Conservation (phyloP, 495 filamentous ascomycete genomes). For the Letharia lupina region DNA sequence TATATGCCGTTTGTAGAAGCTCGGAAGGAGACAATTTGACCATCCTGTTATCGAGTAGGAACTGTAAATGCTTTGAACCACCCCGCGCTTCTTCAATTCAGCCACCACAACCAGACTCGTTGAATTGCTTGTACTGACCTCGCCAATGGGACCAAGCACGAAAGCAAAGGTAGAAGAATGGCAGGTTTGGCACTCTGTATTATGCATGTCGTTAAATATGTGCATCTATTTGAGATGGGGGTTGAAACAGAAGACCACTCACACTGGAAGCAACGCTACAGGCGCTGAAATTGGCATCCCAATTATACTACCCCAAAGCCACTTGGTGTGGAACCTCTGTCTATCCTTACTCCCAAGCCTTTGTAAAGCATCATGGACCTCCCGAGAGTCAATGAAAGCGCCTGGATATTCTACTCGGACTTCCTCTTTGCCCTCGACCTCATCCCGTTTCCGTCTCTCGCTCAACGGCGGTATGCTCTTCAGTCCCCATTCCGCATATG, state of each 20-base stretch:
- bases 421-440: slow-evolving; percentile 53
- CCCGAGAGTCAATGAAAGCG: slow-evolving; percentile 53
- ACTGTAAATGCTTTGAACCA: slow-evolving; percentile 79
- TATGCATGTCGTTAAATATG: slow-evolving; percentile 2
- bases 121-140: slow-evolving; percentile 33
- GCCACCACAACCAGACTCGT: neutral
- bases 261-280: slow-evolving; percentile 77
- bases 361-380: slow-evolving; percentile 51
- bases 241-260: slow-evolving; percentile 31
- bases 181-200: slow-evolving; percentile 79
- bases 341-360: slow-evolving; percentile 63
- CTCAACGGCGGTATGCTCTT: slow-evolving; percentile 88
- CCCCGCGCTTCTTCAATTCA: slow-evolving; percentile 48
- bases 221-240: neutral
- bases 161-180: slow-evolving; percentile 92
- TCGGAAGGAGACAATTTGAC: slow-evolving; percentile 53
- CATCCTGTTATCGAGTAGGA: slow-evolving; percentile 63
- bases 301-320: slow-evolving; percentile 69
- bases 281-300: slow-evolving; percentile 80
- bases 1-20: slow-evolving; percentile 66
- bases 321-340: slow-evolving; percentile 64
- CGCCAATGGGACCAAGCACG: slow-evolving; percentile 65
- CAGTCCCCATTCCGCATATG: slow-evolving; percentile 94
- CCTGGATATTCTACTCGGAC: slow-evolving; percentile 73
- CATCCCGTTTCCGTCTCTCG: slow-evolving; percentile 51